phyloP scores from a whole-genome alignment of 176 grass and related monocot species.

The Zoysia japonica region DNA sequence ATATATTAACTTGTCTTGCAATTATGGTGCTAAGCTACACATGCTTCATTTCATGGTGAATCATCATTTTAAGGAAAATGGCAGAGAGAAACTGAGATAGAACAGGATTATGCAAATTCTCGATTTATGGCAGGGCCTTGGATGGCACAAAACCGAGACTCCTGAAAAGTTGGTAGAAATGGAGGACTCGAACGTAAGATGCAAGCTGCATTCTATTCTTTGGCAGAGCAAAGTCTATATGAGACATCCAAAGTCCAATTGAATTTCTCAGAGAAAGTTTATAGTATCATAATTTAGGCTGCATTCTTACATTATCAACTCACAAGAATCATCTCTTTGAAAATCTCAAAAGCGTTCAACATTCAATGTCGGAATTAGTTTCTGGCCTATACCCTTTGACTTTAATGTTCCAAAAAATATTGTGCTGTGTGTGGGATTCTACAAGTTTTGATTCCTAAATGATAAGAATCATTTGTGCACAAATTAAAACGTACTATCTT shows the following conservation, averaged over 20 bases:
- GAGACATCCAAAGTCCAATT: neutral
- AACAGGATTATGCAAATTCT: neutral
- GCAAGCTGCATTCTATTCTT: neutral
- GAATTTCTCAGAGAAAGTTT: conserved; percentile 2
- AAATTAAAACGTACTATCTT: conserved; percentile 20
- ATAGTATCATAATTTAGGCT: conserved; percentile 21
- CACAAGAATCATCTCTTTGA: neutral
- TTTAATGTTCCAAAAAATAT: conserved; percentile 20
- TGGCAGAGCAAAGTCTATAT: neutral
- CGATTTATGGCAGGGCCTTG: conserved; percentile 4
- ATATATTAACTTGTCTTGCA: neutral
- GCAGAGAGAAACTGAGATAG: neutral
- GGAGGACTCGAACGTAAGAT: neutral
- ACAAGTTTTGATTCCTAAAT: conserved; percentile 17
- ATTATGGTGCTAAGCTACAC: neutral
- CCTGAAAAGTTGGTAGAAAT: neutral
- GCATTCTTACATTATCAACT: conserved; percentile 15
- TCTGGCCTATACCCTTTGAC: neutral
- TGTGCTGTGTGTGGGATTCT: neutral
- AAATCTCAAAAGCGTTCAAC: conserved; percentile 1
- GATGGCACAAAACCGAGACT: neutral
- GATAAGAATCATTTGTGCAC: conserved; percentile 1
- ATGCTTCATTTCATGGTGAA: neutral
- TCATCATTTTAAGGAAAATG: neutral
- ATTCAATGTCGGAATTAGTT: conserved; percentile 16